Evolutionary conservation across 208 protist genomes (phyloP), one percentile per base, ranked within the genome.

Genomic region (Trypanosomatidae sp.): DNA sequence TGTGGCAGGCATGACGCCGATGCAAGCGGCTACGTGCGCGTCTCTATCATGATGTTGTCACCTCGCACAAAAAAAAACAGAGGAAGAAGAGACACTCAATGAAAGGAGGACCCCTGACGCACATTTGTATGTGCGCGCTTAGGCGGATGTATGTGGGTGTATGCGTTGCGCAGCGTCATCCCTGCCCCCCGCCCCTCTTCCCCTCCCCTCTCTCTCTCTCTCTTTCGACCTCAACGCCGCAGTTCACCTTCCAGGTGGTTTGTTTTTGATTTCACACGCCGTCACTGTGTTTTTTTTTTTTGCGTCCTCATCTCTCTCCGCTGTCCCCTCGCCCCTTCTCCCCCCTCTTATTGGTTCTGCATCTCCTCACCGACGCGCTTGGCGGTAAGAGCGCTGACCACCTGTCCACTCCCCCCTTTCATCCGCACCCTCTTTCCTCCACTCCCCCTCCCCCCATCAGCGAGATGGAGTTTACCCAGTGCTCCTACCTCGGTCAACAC

Each of bases 401-500:
- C 12, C 36, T 52, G 25, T 33, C 10, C n/a, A 4, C 22, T 4
- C 39, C n/a, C 8, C 43, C 43, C 33, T 36, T 62, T 39, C 50
- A 25, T n/a, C 22, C 10, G 22, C 33, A 22, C 17, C 19, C 15
- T 66, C 25, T 50, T 66, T 28, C 0, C 10, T n/a, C 33, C 33
- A 9, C 6, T 36, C 33, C 41, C 1, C 33, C 30, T 13, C 33
- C 33, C 6, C 30, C 17, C 15, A 25, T 13, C 10, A 59, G 56
- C 59, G 30, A 25, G 6, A 89, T 90, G 84, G 41, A 86, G 13
- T 89, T 90, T 62, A 60, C 86, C 66, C 82, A 89, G 3, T 85
- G 85, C 44, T 73, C 77, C 8, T 96, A 97, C 73, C 62, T 72
- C 9, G 93, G 93, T 0, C 74, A 93, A 72, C 46, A 17, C 17